These are phyloP conservation scores for Przewalskia tangutica DNA, from an alignment of 257 asterid species.

Conservation along the genomic window DNA sequence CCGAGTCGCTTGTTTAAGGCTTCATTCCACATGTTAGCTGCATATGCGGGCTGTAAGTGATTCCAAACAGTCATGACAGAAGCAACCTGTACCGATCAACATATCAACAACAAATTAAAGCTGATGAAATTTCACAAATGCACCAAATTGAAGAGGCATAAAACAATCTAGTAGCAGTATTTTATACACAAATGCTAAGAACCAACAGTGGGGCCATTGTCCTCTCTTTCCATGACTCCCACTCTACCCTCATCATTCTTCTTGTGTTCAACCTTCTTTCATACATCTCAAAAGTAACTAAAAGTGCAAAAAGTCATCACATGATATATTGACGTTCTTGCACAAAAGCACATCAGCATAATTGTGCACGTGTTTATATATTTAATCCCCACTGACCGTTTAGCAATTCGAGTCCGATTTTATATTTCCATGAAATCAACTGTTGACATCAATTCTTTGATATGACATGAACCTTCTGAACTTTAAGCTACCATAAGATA, in stretches of 20 bases:
- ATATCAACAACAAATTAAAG: neutral
- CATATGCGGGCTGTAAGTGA: slow-evolving; percentile 74
- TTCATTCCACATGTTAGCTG: slow-evolving; percentile 86
- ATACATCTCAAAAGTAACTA: neutral
- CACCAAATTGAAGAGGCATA: neutral
- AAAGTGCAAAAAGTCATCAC: neutral
- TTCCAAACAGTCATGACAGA: slow-evolving; percentile 86
- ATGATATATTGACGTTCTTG: neutral
- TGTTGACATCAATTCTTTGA: neutral
- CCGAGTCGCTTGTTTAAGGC: slow-evolving; percentile 91
- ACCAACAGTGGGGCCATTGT: neutral
- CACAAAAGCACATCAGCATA: neutral
- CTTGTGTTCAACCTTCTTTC: neutral
- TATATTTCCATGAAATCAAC: neutral
- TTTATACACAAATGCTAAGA: neutral
- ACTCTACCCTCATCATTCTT: neutral
- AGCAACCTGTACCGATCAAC: slow-evolving; percentile 51
- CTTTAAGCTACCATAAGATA: neutral
- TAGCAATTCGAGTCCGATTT: neutral
- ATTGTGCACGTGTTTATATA: neutral
- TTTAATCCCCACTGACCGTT: neutral
- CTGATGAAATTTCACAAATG: neutral
- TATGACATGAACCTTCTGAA: neutral
- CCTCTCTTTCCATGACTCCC: neutral
- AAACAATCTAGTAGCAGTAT: neutral